These are phyloP conservation scores for Leccinum griseonigrum DNA, from an alignment of 1,284 basidiomycete genomes.

Conservation along the genomic window DNA sequence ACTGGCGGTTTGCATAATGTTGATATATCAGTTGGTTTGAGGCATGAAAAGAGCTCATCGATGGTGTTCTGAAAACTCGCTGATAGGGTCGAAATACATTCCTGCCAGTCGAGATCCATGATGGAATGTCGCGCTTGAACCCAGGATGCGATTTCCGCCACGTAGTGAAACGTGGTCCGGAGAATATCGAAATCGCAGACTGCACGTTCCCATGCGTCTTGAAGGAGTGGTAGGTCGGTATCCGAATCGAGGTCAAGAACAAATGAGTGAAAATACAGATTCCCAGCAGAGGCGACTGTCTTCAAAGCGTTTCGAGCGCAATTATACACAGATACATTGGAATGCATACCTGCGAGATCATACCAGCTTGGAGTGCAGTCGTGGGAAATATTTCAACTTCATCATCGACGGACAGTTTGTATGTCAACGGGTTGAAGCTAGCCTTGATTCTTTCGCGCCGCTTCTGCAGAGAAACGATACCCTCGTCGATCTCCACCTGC, in stretches of 20 bases:
- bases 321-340: background rate
- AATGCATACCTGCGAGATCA: conserved; percentile 46
- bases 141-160: conserved; percentile 39
- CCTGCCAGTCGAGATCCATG: conserved; percentile 36
- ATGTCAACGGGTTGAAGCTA: conserved; percentile 11
- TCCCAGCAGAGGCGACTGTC: conserved; percentile 46
- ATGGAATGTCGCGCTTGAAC: conserved; percentile 42
- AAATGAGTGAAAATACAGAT: conserved; percentile 47
- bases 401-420: conserved; percentile 31
- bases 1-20: conserved; percentile 36
- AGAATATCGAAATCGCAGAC: conserved; percentile 38
- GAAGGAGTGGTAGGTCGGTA: conserved; percentile 33
- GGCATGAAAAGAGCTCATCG: conserved; percentile 17
- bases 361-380: conserved; percentile 47
- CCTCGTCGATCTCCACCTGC: conserved; percentile 5
- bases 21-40: conserved; percentile 23
- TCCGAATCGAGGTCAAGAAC: conserved; percentile 34
- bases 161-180: conserved; percentile 50
- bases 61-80: conserved; percentile 15
- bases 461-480: conserved; percentile 6
- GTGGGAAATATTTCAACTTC: conserved; percentile 38
- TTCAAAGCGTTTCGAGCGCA: conserved; percentile 18
- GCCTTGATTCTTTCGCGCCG: conserved; percentile 14
- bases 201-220: conserved; percentile 37
- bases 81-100: conserved; percentile 10